Evolutionary conservation across 257 asterid species (phyloP).

Genomic region (Capsicum chinense): DNA sequence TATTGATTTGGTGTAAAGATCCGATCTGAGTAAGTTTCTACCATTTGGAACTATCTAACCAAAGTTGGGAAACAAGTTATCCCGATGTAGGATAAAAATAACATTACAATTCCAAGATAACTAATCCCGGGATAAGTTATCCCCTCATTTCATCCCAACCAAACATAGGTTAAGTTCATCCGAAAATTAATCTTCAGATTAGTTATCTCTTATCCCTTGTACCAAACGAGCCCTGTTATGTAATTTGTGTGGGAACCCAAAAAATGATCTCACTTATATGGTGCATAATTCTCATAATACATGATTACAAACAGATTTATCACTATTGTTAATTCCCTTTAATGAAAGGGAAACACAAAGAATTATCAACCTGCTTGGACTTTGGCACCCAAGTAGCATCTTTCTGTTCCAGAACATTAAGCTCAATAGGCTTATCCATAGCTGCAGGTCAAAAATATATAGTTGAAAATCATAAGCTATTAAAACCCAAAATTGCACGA

Average conservation of each 20-base stretch:
- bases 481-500: slow-evolving; percentile 28
- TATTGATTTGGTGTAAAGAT: background rate
- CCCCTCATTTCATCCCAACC: no score
- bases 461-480: slow-evolving; percentile 10
- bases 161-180: no score
- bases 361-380: background rate
- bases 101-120: no score
- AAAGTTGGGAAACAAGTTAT: no score
- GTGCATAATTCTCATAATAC: slow-evolving; percentile 13
- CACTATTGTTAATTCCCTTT: background rate
- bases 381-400: slow-evolving; percentile 22
- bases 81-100: no score
- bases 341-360: background rate
- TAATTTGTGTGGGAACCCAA: slow-evolving; percentile 3
- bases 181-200: no score
- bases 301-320: slow-evolving; percentile 26
- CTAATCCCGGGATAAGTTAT: no score
- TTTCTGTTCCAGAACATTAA: background rate
- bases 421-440: background rate
- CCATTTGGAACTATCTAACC: no score
- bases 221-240: background rate
- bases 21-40: no score
- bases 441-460: slow-evolving; percentile 22
- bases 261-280: slow-evolving; percentile 3
- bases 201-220: no score